Evolutionary conservation across 2,329 filamentous ascomycete species (phyloP).

Genomic region (Fusarium tupiense): DNA sequence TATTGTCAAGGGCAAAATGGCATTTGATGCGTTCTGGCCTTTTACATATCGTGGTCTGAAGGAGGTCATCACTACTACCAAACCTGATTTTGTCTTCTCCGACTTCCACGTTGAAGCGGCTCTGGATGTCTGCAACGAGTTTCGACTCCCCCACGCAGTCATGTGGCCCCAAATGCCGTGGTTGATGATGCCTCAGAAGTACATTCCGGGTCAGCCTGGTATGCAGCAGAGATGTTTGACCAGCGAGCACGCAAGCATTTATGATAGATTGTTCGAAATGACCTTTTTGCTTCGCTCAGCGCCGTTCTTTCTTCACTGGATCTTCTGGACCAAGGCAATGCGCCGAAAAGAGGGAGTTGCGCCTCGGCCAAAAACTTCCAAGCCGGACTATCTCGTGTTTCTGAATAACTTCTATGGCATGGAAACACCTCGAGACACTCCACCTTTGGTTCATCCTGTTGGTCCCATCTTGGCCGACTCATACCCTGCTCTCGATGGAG

Average conservation of each 20-base stretch:
- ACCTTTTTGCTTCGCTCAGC: neutral
- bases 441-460: neutral
- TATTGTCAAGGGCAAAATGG: slow-evolving; percentile 1
- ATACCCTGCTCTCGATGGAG: neutral
- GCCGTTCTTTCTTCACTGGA: neutral
- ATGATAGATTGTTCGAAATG: neutral
- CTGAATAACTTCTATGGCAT: slow-evolving; percentile 7
- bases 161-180: slow-evolving; percentile 9
- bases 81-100: slow-evolving; percentile 1
- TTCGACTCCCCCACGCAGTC: neutral
- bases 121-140: neutral
- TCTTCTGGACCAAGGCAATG: neutral
- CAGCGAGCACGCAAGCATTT: neutral
- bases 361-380: neutral
- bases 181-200: slow-evolving; percentile 12
- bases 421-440: slow-evolving; percentile 1
- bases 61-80: neutral
- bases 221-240: slow-evolving; percentile 3
- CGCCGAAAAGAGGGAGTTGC: neutral
- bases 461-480: slow-evolving; percentile 1
- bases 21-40: slow-evolving; percentile 1
- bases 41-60: neutral
- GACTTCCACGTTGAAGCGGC: slow-evolving; percentile 6
- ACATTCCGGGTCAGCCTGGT: neutral
- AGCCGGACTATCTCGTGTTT: slow-evolving; percentile 1